Conservation (phyloP, 2,329 filamentous ascomycete species). For the Pseudofabraea citricarpa region DNA sequence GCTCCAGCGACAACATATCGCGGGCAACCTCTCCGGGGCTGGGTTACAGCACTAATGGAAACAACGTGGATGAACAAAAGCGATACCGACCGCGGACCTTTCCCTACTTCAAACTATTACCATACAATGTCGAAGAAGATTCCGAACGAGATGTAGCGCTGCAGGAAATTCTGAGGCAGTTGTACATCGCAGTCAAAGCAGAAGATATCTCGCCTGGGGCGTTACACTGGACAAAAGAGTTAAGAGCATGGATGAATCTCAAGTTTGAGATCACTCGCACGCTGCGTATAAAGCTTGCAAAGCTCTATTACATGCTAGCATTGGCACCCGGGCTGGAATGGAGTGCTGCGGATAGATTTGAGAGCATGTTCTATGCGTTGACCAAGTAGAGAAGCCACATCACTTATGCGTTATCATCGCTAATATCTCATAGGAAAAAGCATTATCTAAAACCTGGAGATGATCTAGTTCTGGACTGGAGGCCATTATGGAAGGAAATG, state of each 20-base stretch:
- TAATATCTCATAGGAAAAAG: constrained; percentile 61
- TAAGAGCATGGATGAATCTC: constrained; percentile 89
- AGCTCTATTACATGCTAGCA: constrained; percentile 90
- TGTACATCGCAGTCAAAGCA: constrained; percentile 86
- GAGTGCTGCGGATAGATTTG: constrained; percentile 79
- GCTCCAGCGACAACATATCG: constrained; percentile 63
- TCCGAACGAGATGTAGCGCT: constrained; percentile 72
- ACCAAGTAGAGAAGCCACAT: constrained; percentile 66
- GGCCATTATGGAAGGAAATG: constrained; percentile 85
- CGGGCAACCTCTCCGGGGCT: constrained; percentile 79
- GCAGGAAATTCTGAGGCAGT: constrained; percentile 83
- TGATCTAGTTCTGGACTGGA: constrained; percentile 91
- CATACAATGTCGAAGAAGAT: constrained; percentile 82
- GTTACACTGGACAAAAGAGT: constrained; percentile 94
- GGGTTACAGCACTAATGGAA: constrained; percentile 42
- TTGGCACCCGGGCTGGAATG: constrained; percentile 86
- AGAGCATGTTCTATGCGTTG: constrained; percentile 92
- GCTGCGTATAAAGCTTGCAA: constrained; percentile 77
- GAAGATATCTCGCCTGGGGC: constrained; percentile 94
- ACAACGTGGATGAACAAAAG: constrained; percentile 49
- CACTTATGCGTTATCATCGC: constrained; percentile 21
- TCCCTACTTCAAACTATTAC: constrained; percentile 85
- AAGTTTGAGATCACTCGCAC: constrained; percentile 94
- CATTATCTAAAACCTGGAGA: constrained; percentile 90
- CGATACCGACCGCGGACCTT: constrained; percentile 85